Percentiles rank a stretch among this genome's conserved stretches.
phyloP scores from a whole-genome alignment of 208 protist genomes.

The Strigomonas oncopelti region DNA sequence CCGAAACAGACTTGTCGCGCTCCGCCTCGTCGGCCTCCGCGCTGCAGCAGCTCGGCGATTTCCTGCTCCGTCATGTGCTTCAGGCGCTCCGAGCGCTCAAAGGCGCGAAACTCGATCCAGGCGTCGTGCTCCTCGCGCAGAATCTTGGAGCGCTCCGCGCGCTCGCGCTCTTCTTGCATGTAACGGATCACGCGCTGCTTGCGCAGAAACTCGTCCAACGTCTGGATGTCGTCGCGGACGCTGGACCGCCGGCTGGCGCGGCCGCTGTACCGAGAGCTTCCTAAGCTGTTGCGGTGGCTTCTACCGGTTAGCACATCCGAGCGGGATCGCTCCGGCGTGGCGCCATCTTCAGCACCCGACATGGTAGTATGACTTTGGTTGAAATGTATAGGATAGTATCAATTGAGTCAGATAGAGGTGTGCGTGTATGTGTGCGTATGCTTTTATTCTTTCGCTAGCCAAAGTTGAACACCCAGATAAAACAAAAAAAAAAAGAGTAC shows the following conservation, averaged over 20 bases:
- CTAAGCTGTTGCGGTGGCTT: conserved; percentile 37
- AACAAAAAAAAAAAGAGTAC: too few relatives aligned
- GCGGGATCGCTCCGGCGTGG: conserved; percentile 23
- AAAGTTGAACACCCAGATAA: too few relatives aligned
- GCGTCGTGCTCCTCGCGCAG: conserved; percentile 71
- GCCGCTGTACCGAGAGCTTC: conserved; percentile 59
- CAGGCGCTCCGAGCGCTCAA: conserved; percentile 67
- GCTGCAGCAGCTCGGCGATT: conserved; percentile 56
- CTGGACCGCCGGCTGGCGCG: conserved; percentile 66
- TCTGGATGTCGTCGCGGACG: conserved; percentile 70
- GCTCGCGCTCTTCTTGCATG: conserved; percentile 83
- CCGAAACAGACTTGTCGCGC: conserved; percentile 31
- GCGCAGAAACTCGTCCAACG: conserved; percentile 69
- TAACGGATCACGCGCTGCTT: conserved; percentile 84
- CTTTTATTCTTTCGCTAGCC: too few relatives aligned
- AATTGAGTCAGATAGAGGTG: too few relatives aligned
- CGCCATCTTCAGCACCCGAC: conserved; percentile 7
- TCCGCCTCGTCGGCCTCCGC: conserved; percentile 53
- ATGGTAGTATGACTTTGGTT: background rate
- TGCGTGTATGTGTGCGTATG: too few relatives aligned
- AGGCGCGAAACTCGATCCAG: conserved; percentile 62
- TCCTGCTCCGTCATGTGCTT: conserved; percentile 73
- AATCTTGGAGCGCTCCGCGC: conserved; percentile 53
- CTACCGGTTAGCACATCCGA: conserved; percentile 15
- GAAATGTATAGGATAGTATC: too few relatives aligned